A percentile compares a stretch with the other conserved stretches of the same genome.
Evolutionary conservation across 1,139 yeast species (phyloP).

Genomic region (Suhomyces maxii): DNA sequence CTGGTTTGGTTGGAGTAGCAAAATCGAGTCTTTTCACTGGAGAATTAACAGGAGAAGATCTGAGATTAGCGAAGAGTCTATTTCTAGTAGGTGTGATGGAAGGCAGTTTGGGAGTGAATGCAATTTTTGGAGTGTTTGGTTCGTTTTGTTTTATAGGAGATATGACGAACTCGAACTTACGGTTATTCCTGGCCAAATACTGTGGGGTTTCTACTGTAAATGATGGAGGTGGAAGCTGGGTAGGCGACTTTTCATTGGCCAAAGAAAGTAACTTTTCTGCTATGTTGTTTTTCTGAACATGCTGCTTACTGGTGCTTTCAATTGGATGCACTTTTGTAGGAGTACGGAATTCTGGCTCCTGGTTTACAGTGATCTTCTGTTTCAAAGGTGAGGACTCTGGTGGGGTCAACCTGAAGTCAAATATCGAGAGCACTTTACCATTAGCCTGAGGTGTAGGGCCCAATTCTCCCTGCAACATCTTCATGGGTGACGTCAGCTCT

Average conservation of each 20-base stretch:
- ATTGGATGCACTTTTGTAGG: conserved; percentile 27
- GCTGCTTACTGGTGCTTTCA: background rate
- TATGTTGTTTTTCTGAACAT: conserved; percentile 3
- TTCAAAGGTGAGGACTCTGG: conserved; percentile 48
- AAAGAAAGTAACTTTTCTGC: conserved; percentile 8
- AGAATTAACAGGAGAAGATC: background rate
- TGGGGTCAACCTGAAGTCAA: conserved; percentile 53
- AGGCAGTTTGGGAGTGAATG: background rate
- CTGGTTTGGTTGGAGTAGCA: background rate
- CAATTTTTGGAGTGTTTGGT: background rate
- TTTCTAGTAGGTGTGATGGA: background rate
- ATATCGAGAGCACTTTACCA: conserved; percentile 66
- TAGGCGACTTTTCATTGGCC: conserved; percentile 10
- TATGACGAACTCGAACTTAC: conserved; percentile 21
- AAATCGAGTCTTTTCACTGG: background rate
- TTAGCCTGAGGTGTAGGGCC: conserved; percentile 80
- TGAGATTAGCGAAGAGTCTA: background rate
- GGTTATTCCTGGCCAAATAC: conserved; percentile 29
- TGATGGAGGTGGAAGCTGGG: conserved; percentile 1
- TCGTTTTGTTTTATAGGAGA: conserved; percentile 4
- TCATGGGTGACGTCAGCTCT: background rate
- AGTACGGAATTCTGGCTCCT: conserved; percentile 27
- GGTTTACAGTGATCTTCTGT: background rate
- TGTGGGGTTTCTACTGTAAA: conserved; percentile 33
- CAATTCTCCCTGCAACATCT: conserved; percentile 34